Percentiles rank a stretch among this genome's conserved stretches.
These are phyloP conservation scores for Aspergillus neoniger DNA, from an alignment of 2,329 filamentous ascomycete genomes.

Conservation along the genomic window DNA sequence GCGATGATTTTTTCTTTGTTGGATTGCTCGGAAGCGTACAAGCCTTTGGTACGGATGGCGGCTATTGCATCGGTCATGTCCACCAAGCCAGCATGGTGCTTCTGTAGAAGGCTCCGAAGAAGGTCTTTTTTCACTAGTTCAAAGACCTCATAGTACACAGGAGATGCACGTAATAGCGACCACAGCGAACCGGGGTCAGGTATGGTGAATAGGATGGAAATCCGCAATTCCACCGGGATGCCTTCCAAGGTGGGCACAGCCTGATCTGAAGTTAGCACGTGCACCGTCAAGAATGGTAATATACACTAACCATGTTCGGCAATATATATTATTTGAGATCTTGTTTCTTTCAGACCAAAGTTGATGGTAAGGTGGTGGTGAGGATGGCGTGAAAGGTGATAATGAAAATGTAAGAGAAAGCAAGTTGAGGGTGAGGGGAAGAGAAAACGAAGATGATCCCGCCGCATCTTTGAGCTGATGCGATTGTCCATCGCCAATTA, in stretches of 20 bases:
- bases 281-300: too few species aligned
- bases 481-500: too few species aligned
- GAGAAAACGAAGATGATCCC: too few species aligned
- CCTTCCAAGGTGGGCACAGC: not conserved
- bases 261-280: too few species aligned
- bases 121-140: conserved; percentile 6
- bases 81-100: conserved; percentile 14
- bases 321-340: too few species aligned
- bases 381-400: too few species aligned
- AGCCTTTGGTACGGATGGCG: conserved; percentile 22
- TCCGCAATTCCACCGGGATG: conserved; percentile 22
- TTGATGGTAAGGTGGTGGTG: too few species aligned
- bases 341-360: too few species aligned
- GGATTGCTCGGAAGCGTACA: not conserved
- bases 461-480: too few species aligned
- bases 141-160: conserved; percentile 19
- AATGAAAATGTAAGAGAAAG: too few species aligned
- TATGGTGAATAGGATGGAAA: conserved; percentile 18
- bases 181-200: conserved; percentile 16
- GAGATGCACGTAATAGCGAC: conserved; percentile 21
- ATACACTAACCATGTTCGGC: too few species aligned
- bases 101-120: conserved; percentile 3
- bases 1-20: conserved; percentile 19
- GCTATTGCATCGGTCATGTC: conserved; percentile 21
- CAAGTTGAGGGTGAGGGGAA: too few species aligned